These are phyloP conservation scores for Austroboletus festivus DNA, from an alignment of 768 basidiomycete genomes.

Conservation along the genomic window DNA sequence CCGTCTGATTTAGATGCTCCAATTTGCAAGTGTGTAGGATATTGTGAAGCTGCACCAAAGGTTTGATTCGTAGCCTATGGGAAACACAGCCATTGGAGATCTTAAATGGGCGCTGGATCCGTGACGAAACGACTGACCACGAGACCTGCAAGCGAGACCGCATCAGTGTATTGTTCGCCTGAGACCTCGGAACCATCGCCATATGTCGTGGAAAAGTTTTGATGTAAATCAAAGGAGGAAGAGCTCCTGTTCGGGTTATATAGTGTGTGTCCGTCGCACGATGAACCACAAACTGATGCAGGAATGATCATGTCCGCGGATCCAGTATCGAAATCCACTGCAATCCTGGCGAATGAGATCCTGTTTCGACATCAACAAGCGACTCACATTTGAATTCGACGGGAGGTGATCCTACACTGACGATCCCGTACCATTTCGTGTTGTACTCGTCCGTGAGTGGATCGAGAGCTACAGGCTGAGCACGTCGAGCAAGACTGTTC, in stretches of 20 bases:
- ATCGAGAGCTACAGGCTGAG: not conserved
- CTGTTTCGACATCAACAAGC: not conserved
- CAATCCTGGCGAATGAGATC: not conserved
- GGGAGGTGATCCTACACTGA: slow-evolving; percentile 24
- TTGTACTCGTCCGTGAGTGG: slow-evolving; percentile 16
- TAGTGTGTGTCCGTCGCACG: slow-evolving; percentile 33
- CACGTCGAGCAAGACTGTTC: slow-evolving; percentile 3
- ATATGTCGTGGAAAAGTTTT: slow-evolving; percentile 37
- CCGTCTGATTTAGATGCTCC: slow-evolving; percentile 26
- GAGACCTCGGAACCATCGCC: slow-evolving; percentile 41
- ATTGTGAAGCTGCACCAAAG: slow-evolving; percentile 21
- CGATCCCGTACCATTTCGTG: slow-evolving; percentile 23
- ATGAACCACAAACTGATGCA: slow-evolving; percentile 20
- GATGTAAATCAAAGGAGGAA: slow-evolving; percentile 23
- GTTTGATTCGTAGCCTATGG: slow-evolving; percentile 23
- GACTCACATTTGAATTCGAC: slow-evolving; percentile 18
- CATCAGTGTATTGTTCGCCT: slow-evolving; percentile 40
- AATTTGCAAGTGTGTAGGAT: slow-evolving; percentile 13
- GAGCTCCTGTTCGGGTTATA: slow-evolving; percentile 36
- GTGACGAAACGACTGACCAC: slow-evolving; percentile 8
- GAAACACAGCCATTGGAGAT: slow-evolving; percentile 11
- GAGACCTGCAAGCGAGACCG: slow-evolving; percentile 37
- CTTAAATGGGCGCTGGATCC: not conserved
- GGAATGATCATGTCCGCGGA: slow-evolving; percentile 36
- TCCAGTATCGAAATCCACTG: slow-evolving; percentile 37